Evolutionary conservation across 495 filamentous ascomycete species (phyloP).

Genomic region (Filosporella fistucella): DNA sequence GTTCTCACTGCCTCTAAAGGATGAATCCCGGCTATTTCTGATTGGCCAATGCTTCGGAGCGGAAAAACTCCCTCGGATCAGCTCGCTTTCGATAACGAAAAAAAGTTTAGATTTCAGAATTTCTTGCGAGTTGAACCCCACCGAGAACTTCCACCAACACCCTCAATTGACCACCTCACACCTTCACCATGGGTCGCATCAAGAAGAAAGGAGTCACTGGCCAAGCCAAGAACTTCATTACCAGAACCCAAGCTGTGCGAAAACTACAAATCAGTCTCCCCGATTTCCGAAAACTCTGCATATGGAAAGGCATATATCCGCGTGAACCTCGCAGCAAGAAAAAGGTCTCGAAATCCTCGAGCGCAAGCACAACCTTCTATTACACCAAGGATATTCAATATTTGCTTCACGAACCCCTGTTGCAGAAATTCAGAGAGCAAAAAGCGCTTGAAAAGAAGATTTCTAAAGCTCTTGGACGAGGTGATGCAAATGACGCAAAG

Average conservation of each 20-base stretch:
- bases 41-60: too few species aligned
- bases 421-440: slow-evolving; percentile 93
- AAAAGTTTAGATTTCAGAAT: background rate
- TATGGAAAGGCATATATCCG: slow-evolving; percentile 99
- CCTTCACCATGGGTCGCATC: slow-evolving; percentile 64
- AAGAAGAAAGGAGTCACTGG: slow-evolving; percentile 96
- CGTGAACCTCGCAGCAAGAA: slow-evolving; percentile 94
- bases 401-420: slow-evolving; percentile 92
- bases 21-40: too few species aligned
- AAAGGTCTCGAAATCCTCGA: slow-evolving; percentile 89
- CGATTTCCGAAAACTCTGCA: slow-evolving; percentile 96
- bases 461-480: slow-evolving; percentile 79
- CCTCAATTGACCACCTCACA: background rate
- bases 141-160: background rate
- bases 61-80: too few species aligned
- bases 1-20: too few species aligned
- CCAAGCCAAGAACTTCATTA: slow-evolving; percentile 97
- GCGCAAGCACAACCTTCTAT: slow-evolving; percentile 92
- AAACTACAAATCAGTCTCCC: slow-evolving; percentile 96
- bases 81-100: background rate
- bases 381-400: slow-evolving; percentile 99
- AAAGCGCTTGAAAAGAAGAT: slow-evolving; percentile 97
- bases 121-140: background rate
- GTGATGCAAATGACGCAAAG: slow-evolving; percentile 80
- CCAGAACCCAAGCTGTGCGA: slow-evolving; percentile 89